These are phyloP conservation scores for Phytophthora pini DNA, from an alignment of 352 stramenopile genomes.

Conservation along the genomic window DNA sequence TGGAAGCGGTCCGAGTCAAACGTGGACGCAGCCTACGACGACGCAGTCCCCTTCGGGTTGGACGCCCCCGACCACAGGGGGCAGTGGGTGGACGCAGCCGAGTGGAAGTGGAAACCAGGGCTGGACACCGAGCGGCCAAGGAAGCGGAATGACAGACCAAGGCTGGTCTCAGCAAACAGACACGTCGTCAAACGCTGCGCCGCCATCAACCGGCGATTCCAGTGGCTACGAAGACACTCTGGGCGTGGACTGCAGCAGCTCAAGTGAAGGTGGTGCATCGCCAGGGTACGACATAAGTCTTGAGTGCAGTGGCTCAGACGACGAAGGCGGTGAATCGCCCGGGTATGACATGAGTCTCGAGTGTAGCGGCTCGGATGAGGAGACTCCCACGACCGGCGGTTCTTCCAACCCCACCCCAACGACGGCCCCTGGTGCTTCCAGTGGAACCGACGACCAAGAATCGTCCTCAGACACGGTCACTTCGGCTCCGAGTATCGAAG, in stretches of 20 bases:
- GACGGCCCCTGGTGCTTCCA: slow-evolving; percentile 7
- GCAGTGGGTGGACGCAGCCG: neutral
- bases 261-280: neutral
- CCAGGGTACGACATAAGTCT: slow-evolving; percentile 15
- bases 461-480: slow-evolving; percentile 18
- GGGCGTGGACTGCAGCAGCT: slow-evolving; percentile 2
- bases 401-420: slow-evolving; percentile 6
- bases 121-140: slow-evolving; percentile 3
- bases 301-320: slow-evolving; percentile 31
- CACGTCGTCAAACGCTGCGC: slow-evolving; percentile 1
- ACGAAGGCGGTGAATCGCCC: neutral
- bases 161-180: slow-evolving; percentile 5
- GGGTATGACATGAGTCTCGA: slow-evolving; percentile 20
- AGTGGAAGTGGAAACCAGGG: neutral
- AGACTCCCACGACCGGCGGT: slow-evolving; percentile 3
- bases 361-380: slow-evolving; percentile 23
- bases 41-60: neutral
- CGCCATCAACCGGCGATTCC: slow-evolving; percentile 3
- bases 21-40: slow-evolving; percentile 15
- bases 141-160: neutral
- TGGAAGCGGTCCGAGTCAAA: slow-evolving; percentile 5
- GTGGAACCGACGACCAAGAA: slow-evolving; percentile 6
- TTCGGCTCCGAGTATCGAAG: slow-evolving; percentile 1
- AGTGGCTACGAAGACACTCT: slow-evolving; percentile 12
- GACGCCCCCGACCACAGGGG: neutral